Conservation (phyloP, 306 rosid genomes). For the Cucumis sativus region Cucumber_9930_V3 NC_026660.2:25741001-25741500, state of each 20-base stretch:
- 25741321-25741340: not conserved
- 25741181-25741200: not conserved
- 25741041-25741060: slow-evolving; percentile 23
- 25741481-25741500: too few species aligned
- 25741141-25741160: slow-evolving; percentile 2
- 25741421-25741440: too few species aligned
- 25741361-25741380: not conserved
- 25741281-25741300: not conserved
- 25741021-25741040: slow-evolving; percentile 16
- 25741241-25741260: slow-evolving; percentile 4
- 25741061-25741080: slow-evolving; percentile 32
- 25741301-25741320: not conserved
- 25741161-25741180: too few species aligned
- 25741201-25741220: not conserved
- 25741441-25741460: too few species aligned
- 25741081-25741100: not conserved
- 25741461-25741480: too few species aligned
- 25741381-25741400: not conserved
- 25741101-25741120: slow-evolving; percentile 14
- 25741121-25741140: slow-evolving; percentile 20
- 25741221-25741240: slow-evolving; percentile 17
- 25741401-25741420: not conserved
- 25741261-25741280: not conserved
- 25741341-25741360: not conserved
- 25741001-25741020: slow-evolving; percentile 24